Base-by-base conservation (phyloP, 768 basidiomycete genomes). In the Phanerochaete carnosa region DNA sequence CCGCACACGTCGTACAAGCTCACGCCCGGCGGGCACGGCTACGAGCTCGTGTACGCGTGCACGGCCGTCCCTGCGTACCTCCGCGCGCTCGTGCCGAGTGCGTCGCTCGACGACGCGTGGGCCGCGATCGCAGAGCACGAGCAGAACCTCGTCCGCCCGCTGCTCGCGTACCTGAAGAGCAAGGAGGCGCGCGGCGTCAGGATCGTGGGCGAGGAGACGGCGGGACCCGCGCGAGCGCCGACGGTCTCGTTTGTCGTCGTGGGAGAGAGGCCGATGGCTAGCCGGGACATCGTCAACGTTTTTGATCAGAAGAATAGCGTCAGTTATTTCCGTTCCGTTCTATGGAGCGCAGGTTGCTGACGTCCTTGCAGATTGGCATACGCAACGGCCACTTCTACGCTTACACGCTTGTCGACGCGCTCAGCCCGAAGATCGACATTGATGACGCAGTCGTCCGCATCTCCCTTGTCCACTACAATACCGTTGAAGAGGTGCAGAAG, bases 361-460 rank as follows among this genome's bases (percentile, higher is more conserved):
- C 37, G 9, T 45, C 29, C 9, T 43, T 29, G 15, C 58, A 92
- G 90, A 80, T 90, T 50, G 90, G 90, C 0, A 88, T 92, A 60
- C 86, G 88, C 23, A 90, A 81, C 59, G 90, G 90, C 1, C 86
- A 92, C 68, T 91, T 88, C 68, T 91, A 92, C 67, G 89, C 90
- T 2, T 88, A 87, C 67, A 84, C 82, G 0, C 74, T 90, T 16
- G 72, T 89, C 9, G 75, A 79, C 7, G 72, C 74, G 28, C 73
- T 89, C 9, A 70, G 69, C 19, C 88, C 88, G 8, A 83, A 82
- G 62, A 61, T 89, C 47, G 83, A 88, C 65, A 69, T 77, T 0
- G 76, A 80, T 0, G 89, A 91, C 60, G 89, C 84, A 0, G 85
- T 89, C 2, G 86, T 91, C 23, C 81, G 91, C 3, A 83, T 92